These are phyloP conservation scores for Erysimum cheiri DNA, from an alignment of 441 rosid genomes.

Conservation along the genomic window DNA sequence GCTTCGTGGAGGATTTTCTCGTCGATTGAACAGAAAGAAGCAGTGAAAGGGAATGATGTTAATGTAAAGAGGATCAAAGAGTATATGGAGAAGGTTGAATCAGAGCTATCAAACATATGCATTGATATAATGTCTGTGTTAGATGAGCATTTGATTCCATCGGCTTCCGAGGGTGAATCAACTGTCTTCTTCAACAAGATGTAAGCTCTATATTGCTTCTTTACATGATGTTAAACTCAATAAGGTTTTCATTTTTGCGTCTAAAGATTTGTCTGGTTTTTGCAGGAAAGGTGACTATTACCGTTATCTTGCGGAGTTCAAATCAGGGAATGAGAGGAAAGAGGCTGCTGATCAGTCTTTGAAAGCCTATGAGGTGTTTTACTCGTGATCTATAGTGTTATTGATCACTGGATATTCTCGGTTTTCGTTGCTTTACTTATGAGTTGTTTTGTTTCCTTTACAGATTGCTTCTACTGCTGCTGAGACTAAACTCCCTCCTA, in stretches of 20 bases:
- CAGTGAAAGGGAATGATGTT: conserved; percentile 65
- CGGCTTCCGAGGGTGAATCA: conserved; percentile 63
- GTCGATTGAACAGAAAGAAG: conserved; percentile 85
- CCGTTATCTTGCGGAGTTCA: conserved; percentile 81
- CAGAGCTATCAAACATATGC: conserved; percentile 69
- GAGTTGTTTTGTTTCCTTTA: conserved; percentile 2
- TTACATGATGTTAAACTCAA: neutral
- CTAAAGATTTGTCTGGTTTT: conserved; percentile 8
- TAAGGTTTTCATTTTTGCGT: neutral
- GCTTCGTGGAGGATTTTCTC: conserved; percentile 80
- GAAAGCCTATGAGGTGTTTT: conserved; percentile 55
- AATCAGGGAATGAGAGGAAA: conserved; percentile 68
- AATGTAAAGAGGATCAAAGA: conserved; percentile 63
- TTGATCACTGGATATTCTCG: neutral
- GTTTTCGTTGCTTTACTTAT: conserved; percentile 1
- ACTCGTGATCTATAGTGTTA: neutral
- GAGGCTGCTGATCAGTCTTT: conserved; percentile 82
- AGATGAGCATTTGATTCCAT: conserved; percentile 65
- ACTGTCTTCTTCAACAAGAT: conserved; percentile 81
- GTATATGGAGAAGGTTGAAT: conserved; percentile 72
- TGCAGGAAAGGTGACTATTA: conserved; percentile 73
- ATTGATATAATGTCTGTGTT: conserved; percentile 65
- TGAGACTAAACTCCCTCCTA: conserved; percentile 64
- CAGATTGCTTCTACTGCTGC: conserved; percentile 54
- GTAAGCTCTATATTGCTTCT: conserved; percentile 35